These are phyloP conservation scores for Ascoidea asiatica DNA, from an alignment of 805 yeast genomes.

Conservation along the genomic window DNA sequence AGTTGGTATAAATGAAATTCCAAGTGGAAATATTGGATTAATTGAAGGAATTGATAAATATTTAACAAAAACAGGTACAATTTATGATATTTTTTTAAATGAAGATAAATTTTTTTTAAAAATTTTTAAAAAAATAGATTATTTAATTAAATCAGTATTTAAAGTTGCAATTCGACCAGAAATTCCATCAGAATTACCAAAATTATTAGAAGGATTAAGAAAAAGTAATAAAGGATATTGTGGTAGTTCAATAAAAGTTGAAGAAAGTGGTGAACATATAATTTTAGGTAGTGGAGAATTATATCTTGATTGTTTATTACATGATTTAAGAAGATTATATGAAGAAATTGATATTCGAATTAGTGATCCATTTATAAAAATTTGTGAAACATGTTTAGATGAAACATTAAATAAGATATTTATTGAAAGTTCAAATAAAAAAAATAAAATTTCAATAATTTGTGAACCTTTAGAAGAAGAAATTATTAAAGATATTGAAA, in stretches of 20 bases:
- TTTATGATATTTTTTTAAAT: slow-evolving; percentile 20
- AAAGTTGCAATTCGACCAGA: slow-evolving; percentile 78
- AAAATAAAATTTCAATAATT: slow-evolving; percentile 48
- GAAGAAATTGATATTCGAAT: slow-evolving; percentile 57
- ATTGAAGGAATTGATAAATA: slow-evolving; percentile 48
- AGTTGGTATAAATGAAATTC: slow-evolving; percentile 35
- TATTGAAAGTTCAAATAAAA: slow-evolving; percentile 39
- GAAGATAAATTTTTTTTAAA: slow-evolving; percentile 15
- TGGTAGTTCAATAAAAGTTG: slow-evolving; percentile 56
- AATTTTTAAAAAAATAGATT: slow-evolving; percentile 30
- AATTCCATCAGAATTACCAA: slow-evolving; percentile 66
- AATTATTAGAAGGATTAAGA: slow-evolving; percentile 55
- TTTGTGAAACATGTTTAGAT: slow-evolving; percentile 63
- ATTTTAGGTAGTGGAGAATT: slow-evolving; percentile 78
- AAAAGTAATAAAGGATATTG: slow-evolving; percentile 49
- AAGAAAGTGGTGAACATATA: slow-evolving; percentile 81
- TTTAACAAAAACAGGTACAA: slow-evolving; percentile 48
- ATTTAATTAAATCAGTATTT: slow-evolving; percentile 43
- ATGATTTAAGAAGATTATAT: slow-evolving; percentile 56
- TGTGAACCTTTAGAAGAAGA: slow-evolving; percentile 60
- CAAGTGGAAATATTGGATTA: slow-evolving; percentile 57
- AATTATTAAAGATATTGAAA: slow-evolving; percentile 42
- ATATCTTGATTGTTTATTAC: slow-evolving; percentile 70
- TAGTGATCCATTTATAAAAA: slow-evolving; percentile 71
- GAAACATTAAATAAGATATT: slow-evolving; percentile 58